Base-by-base conservation (phyloP, 306 rosid genomes). In the Prunus salicina region DNA sequence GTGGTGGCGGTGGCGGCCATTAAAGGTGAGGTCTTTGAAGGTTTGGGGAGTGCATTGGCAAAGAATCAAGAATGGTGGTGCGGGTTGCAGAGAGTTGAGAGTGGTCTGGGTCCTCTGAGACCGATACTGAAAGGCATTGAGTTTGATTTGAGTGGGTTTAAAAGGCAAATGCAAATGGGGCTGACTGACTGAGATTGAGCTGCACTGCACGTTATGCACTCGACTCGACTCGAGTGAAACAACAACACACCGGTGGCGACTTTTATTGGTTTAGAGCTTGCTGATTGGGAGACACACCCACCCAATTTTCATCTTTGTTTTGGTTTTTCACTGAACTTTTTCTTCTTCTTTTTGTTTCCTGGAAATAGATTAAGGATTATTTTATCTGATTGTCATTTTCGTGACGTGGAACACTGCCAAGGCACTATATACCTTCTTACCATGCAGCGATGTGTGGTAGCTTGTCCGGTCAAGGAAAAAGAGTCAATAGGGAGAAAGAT, bases 1-100 rank as follows among this genome's bases (percentile, higher is more conserved):
- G 53, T 24, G 64, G 64, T 20, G 27, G 87, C 76, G 14, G 64
- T 65, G 66, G 55, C 45, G 32, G 92, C 90, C 90, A 90, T 88
- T 73, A 73, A 67, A 67, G 81, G 20, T 47, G 80, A 76, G 57
- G 14, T 8, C 43, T 73, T 45, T 25, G 68, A 75, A 82, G 63
- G 81, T 38, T 24, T 32, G 22, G 57, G 57, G 3, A 38, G 38
- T 16, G 76, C 82, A 76, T 53, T 19, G 76, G 64, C 27, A 50
- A 19, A 32, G 55, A 30, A 15, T 38, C 9, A 38, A 38, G 43
- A 38, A 19, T n/a, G 25, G 27, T 9, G 55, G 71, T 18, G 71
- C 28, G 15, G 12, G 53, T 52, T 52, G 57, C 57, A 19, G 63
- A 22, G 50, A 75, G 24, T 73, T 46, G 8, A 28, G 22, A 67